A percentile compares a stretch with the other conserved stretches of the same genome.
These are phyloP conservation scores for Colletotrichum endophyticum DNA, from an alignment of 2,329 filamentous ascomycete species.

Conservation along the genomic window DNA sequence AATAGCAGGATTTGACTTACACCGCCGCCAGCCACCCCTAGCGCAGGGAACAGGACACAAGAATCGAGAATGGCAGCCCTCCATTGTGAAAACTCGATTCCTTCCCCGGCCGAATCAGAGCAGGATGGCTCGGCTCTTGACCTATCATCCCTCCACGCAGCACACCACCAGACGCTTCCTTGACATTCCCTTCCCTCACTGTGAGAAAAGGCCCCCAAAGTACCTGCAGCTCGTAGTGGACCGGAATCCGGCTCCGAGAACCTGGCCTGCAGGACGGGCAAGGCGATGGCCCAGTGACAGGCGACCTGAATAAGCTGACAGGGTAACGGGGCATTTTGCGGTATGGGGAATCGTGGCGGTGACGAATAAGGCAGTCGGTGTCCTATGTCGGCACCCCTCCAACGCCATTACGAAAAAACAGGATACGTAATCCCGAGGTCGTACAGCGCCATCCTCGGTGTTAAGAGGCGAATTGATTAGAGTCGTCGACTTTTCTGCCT, in stretches of 20 bases:
- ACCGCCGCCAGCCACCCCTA: background rate
- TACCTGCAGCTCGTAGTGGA: constrained; percentile 1
- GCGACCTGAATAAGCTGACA: constrained; percentile 17
- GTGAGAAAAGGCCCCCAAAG: background rate
- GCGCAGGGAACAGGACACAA: background rate
- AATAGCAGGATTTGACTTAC: constrained; percentile 2
- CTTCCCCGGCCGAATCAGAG: background rate
- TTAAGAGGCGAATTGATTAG: background rate
- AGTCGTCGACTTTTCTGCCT: background rate
- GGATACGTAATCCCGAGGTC: constrained; percentile 13
- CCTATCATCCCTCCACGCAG: constrained; percentile 3
- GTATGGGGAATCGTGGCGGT: background rate
- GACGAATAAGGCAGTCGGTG: constrained; percentile 5
- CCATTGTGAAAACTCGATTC: background rate
- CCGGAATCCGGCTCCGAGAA: constrained; percentile 11
- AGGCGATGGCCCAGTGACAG: constrained; percentile 2
- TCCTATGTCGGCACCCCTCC: background rate
- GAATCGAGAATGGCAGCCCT: background rate
- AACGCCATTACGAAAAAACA: background rate
- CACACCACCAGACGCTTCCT: background rate
- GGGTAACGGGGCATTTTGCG: background rate
- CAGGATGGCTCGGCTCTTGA: background rate
- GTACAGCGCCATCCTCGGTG: constrained; percentile 5
- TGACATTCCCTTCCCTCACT: background rate
- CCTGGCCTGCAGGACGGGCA: background rate